Evolutionary conservation across 2,329 filamentous ascomycete species (phyloP).

Genomic region (Penicillium digitatum): DNA sequence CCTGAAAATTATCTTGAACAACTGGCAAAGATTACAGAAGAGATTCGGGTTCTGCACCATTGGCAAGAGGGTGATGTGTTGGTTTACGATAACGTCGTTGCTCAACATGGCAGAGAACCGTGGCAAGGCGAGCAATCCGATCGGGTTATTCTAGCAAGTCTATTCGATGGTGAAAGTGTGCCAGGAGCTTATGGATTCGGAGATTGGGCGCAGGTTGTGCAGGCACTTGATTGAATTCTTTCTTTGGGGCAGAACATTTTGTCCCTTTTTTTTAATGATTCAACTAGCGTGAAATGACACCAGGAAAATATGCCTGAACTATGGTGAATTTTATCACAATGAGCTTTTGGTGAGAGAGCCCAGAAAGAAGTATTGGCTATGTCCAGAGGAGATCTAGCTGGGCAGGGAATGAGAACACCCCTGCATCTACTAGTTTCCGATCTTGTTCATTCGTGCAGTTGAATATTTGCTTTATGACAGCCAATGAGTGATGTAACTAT

Average conservation of each 20-base stretch:
- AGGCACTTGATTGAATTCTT: constrained; percentile 34
- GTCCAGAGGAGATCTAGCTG: background rate
- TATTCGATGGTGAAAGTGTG: constrained; percentile 47
- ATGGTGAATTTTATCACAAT: background rate
- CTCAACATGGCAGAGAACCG: constrained; percentile 49
- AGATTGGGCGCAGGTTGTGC: constrained; percentile 48
- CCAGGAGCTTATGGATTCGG: constrained; percentile 44
- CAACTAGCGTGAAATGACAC: no score
- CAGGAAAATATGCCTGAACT: no score
- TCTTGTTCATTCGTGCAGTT: background rate
- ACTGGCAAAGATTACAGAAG: constrained; percentile 47
- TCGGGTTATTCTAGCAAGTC: constrained; percentile 47
- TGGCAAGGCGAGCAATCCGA: constrained; percentile 48
- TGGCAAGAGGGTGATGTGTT: constrained; percentile 49
- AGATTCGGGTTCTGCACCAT: constrained; percentile 48
- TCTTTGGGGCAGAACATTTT: no score
- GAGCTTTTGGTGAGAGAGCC: background rate
- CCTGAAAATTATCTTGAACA: constrained; percentile 45
- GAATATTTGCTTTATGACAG: background rate
- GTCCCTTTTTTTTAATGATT: no score
- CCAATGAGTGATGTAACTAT: background rate
- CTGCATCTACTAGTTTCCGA: background rate
- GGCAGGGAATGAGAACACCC: background rate
- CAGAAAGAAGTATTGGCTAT: background rate
- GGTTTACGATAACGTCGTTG: constrained; percentile 49